Conservation (phyloP, 2,329 filamentous ascomycete species). For the Lizonia empirigonia region DNA sequence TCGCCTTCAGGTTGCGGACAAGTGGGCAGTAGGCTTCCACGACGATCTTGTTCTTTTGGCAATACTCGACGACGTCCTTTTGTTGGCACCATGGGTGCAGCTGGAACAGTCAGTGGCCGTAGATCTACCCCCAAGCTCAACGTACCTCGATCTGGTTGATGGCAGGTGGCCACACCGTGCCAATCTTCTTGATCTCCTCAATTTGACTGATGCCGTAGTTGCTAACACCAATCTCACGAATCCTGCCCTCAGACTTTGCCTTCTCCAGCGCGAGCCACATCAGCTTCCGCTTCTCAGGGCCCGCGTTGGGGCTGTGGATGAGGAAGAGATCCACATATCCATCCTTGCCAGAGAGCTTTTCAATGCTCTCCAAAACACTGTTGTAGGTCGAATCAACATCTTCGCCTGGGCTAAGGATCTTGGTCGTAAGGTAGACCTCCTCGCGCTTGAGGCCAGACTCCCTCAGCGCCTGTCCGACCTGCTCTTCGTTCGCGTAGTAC, state of each 20-base stretch:
- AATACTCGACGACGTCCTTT: slow-evolving; percentile 63
- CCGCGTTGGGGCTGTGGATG: slow-evolving; percentile 68
- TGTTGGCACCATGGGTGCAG: slow-evolving; percentile 76
- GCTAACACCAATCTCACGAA: slow-evolving; percentile 72
- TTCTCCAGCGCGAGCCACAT: slow-evolving; percentile 71
- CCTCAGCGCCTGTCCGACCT: slow-evolving; percentile 69
- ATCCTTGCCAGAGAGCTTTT: slow-evolving; percentile 59
- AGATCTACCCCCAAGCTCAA: slow-evolving; percentile 1
- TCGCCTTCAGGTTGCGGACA: slow-evolving; percentile 72
- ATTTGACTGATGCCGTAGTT: slow-evolving; percentile 73
- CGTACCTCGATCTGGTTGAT: slow-evolving; percentile 75
- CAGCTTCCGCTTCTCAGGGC: slow-evolving; percentile 60
- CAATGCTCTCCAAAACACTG: slow-evolving; percentile 65
- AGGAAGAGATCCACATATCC: slow-evolving; percentile 75
- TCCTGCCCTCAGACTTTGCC: slow-evolving; percentile 63
- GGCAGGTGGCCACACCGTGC: slow-evolving; percentile 70
- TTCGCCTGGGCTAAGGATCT: slow-evolving; percentile 63
- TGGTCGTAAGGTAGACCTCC: slow-evolving; percentile 73
- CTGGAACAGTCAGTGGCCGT: slow-evolving; percentile 48
- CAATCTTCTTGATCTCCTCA: slow-evolving; percentile 69
- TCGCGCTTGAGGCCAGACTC: slow-evolving; percentile 61
- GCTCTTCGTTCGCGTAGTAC: slow-evolving; percentile 71
- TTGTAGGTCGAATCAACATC: slow-evolving; percentile 65
- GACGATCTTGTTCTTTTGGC: slow-evolving; percentile 63
- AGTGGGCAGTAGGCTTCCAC: slow-evolving; percentile 70